A percentile compares a stretch with the other conserved stretches of the same genome.
Conservation (phyloP, 1,284 basidiomycete species). For the Trichosporon inkin region DNA sequence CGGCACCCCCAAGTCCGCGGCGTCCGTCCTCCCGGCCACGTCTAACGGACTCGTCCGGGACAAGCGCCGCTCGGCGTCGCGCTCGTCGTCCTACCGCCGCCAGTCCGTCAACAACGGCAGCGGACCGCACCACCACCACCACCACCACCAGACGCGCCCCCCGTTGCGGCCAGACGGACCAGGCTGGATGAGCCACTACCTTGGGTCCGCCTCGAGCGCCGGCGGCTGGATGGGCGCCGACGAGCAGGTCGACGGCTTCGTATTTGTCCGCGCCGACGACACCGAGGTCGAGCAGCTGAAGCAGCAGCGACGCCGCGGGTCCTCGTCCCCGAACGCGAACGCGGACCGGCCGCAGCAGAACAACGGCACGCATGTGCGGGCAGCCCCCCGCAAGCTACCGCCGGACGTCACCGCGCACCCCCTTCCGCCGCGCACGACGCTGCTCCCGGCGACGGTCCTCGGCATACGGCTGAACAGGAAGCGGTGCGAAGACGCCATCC, state of each 20-base stretch:
- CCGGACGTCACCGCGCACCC: slow-evolving; percentile 24
- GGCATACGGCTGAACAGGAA: slow-evolving; percentile 32
- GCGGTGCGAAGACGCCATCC: slow-evolving; percentile 38
- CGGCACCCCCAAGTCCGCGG: not conserved
- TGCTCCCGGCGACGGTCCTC: slow-evolving; percentile 26
- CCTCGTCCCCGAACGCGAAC: not conserved
- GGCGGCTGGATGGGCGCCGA: slow-evolving; percentile 25
- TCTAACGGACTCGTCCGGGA: not conserved
- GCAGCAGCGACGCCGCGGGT: slow-evolving; percentile 6
- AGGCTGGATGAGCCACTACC: slow-evolving; percentile 16
- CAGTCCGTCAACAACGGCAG: not conserved
- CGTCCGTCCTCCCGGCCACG: not conserved
- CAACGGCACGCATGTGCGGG: not conserved
- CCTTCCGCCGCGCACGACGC: slow-evolving; percentile 20
- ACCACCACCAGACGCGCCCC: not conserved
- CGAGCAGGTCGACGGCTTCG: slow-evolving; percentile 28
- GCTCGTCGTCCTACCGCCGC: not conserved
- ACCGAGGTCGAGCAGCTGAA: slow-evolving; percentile 18
- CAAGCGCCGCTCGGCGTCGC: not conserved
- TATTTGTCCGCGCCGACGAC: slow-evolving; percentile 14
- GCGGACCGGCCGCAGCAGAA: not conserved
- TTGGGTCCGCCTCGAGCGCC: slow-evolving; percentile 34
- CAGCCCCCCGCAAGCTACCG: not conserved
- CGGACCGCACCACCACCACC: not conserved
- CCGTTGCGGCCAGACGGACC: slow-evolving; percentile 1